These are phyloP conservation scores for Hyphodiscus hymeniophilus DNA, from an alignment of 495 filamentous ascomycete genomes.

Conservation along the genomic window DNA sequence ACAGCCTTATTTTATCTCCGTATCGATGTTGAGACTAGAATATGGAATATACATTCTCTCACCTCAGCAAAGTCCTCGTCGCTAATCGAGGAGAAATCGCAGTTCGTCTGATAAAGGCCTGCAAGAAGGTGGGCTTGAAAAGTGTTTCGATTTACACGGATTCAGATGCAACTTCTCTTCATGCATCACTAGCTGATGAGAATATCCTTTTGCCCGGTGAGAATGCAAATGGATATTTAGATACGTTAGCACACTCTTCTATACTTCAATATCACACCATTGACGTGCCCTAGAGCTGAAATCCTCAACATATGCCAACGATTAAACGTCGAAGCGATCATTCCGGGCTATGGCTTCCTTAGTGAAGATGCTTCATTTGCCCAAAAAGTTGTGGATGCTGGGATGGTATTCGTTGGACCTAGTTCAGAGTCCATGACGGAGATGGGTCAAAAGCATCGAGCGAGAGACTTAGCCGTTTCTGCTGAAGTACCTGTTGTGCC, in stretches of 20 bases:
- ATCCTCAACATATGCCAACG: slow-evolving; percentile 79
- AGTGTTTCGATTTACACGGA: slow-evolving; percentile 48
- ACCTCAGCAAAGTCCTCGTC: slow-evolving; percentile 21
- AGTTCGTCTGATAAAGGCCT: slow-evolving; percentile 35
- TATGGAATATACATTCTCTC: slow-evolving; percentile 13
- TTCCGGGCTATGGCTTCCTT: slow-evolving; percentile 94
- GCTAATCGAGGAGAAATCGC: slow-evolving; percentile 55
- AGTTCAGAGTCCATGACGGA: slow-evolving; percentile 83
- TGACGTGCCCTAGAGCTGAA: slow-evolving; percentile 25
- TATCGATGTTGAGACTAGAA: too few species aligned
- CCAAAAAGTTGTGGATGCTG: slow-evolving; percentile 73
- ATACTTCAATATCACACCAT: not conserved
- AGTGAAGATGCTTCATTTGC: slow-evolving; percentile 88
- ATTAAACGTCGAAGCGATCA: slow-evolving; percentile 75
- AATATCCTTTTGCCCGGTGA: slow-evolving; percentile 38
- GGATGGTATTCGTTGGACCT: slow-evolving; percentile 85
- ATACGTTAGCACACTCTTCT: slow-evolving; percentile 25
- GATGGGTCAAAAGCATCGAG: slow-evolving; percentile 89
- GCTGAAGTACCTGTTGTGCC: slow-evolving; percentile 91
- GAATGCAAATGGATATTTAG: slow-evolving; percentile 37
- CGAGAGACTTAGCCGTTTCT: slow-evolving; percentile 83
- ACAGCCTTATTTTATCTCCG: too few species aligned
- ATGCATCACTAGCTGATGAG: slow-evolving; percentile 45
- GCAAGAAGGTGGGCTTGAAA: slow-evolving; percentile 32
- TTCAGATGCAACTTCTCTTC: slow-evolving; percentile 44